A percentile compares a stretch with the other conserved stretches of the same genome.
These are phyloP conservation scores for Paecilomyces niveus DNA, from an alignment of 2,329 filamentous ascomycete genomes.

Conservation along the genomic window DNA sequence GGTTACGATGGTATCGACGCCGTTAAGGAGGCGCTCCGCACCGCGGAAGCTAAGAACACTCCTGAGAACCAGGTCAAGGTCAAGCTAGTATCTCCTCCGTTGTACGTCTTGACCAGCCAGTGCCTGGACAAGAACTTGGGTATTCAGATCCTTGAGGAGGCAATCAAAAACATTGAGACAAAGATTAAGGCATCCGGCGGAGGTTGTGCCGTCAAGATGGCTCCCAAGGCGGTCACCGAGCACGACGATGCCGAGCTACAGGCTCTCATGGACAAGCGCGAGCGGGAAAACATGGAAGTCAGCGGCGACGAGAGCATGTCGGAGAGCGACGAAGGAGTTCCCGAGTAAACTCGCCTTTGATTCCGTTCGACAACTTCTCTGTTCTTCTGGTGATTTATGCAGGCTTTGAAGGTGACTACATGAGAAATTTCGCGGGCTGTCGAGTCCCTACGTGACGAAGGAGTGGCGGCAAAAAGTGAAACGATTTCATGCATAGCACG, in stretches of 20 bases:
- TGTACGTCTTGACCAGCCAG: slow-evolving; percentile 93
- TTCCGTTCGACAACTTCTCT: neutral
- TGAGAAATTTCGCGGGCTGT: neutral
- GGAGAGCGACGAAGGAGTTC: slow-evolving; percentile 85
- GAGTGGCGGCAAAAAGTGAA: neutral
- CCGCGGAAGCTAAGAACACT: slow-evolving; percentile 88
- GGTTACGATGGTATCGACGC: slow-evolving; percentile 98
- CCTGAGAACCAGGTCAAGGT: slow-evolving; percentile 93
- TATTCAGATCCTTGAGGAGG: slow-evolving; percentile 76
- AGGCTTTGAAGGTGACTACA: neutral
- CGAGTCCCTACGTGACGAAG: slow-evolving; percentile 1
- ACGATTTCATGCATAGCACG: slow-evolving; percentile 1
- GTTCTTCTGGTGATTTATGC: neutral
- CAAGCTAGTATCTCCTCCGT: slow-evolving; percentile 91
- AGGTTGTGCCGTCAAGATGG: slow-evolving; percentile 88
- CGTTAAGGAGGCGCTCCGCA: slow-evolving; percentile 85
- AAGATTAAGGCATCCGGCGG: slow-evolving; percentile 75
- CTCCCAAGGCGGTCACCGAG: slow-evolving; percentile 97
- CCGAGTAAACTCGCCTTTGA: slow-evolving; percentile 31
- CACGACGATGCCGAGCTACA: slow-evolving; percentile 96
- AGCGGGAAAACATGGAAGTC: slow-evolving; percentile 95
- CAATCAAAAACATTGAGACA: slow-evolving; percentile 77
- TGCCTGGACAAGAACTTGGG: slow-evolving; percentile 88
- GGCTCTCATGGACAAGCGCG: slow-evolving; percentile 97
- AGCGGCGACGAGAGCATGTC: slow-evolving; percentile 95